These are phyloP conservation scores for Euphrasia confusa DNA, from an alignment of 257 asterid species.

Conservation along the genomic window DNA sequence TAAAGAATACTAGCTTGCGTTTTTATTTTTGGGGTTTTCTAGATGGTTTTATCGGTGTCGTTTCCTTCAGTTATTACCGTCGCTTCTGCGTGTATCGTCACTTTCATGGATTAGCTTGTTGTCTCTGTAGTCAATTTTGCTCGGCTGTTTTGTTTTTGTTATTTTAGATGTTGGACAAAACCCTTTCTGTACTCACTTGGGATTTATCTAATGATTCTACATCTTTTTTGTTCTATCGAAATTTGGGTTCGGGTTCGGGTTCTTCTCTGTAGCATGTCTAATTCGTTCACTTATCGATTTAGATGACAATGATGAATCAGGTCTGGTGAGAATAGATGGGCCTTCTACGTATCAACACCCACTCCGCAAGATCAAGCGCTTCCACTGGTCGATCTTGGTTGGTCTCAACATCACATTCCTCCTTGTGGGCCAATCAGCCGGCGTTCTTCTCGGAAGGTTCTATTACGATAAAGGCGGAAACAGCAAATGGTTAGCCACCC, in stretches of 20 bases:
- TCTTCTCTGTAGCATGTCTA: no score
- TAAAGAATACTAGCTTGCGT: background rate
- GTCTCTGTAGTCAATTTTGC: background rate
- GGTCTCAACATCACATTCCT: conserved; percentile 49
- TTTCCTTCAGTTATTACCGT: no score
- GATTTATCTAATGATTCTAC: no score
- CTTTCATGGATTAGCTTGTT: no score
- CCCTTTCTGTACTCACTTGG: no score
- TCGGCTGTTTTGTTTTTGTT: background rate
- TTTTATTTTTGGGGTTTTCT: no score
- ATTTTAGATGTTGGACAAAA: no score
- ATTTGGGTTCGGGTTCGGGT: no score
- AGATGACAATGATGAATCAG: conserved; percentile 44
- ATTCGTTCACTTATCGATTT: background rate
- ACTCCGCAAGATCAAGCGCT: conserved; percentile 40
- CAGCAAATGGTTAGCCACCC: conserved; percentile 81
- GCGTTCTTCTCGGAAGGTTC: conserved; percentile 66
- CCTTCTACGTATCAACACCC: conserved; percentile 26
- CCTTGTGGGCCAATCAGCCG: conserved; percentile 67
- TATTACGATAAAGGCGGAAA: conserved; percentile 83
- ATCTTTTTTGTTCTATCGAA: no score
- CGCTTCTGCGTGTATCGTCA: no score
- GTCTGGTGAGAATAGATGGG: conserved; percentile 30
- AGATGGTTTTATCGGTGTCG: no score
- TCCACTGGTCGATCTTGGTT: conserved; percentile 70